These are phyloP conservation scores for Linnemannia schmuckeri DNA, from an alignment of 192 early-diverging fungal genomes.

Conservation along the genomic window DNA sequence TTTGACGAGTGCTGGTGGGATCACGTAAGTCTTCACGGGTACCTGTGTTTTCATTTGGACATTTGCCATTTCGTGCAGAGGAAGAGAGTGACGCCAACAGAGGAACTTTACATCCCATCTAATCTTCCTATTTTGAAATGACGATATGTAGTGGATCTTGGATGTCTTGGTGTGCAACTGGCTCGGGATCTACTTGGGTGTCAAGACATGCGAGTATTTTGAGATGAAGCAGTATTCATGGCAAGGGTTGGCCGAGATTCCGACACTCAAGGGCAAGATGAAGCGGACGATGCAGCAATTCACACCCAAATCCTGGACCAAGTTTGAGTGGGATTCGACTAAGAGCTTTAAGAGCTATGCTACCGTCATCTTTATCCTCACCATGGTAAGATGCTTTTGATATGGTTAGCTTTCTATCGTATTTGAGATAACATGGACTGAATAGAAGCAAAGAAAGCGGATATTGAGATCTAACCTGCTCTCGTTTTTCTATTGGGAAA, in stretches of 20 bases:
- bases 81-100: neutral
- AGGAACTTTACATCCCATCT: neutral
- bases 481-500: neutral
- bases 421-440: neutral
- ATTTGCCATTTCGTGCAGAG: constrained; percentile 91
- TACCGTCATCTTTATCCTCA: constrained; percentile 79
- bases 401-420: neutral
- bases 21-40: constrained; percentile 70
- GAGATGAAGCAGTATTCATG: constrained; percentile 97
- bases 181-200: constrained; percentile 92
- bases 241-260: constrained; percentile 90
- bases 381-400: constrained; percentile 67
- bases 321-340: constrained; percentile 92
- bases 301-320: constrained; percentile 95
- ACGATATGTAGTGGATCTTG: constrained; percentile 81
- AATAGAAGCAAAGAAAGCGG: neutral
- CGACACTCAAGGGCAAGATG: constrained; percentile 86
- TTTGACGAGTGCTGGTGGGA: constrained; percentile 99
- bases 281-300: constrained; percentile 94
- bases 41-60: constrained; percentile 70
- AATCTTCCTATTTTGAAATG: constrained; percentile 6
- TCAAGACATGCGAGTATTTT: constrained; percentile 99
- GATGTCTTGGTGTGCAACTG: constrained; percentile 95
- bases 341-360: constrained; percentile 89
- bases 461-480: neutral